Conservation (phyloP, 306 rosid species). For the Trichosanthes truncata region DNA sequence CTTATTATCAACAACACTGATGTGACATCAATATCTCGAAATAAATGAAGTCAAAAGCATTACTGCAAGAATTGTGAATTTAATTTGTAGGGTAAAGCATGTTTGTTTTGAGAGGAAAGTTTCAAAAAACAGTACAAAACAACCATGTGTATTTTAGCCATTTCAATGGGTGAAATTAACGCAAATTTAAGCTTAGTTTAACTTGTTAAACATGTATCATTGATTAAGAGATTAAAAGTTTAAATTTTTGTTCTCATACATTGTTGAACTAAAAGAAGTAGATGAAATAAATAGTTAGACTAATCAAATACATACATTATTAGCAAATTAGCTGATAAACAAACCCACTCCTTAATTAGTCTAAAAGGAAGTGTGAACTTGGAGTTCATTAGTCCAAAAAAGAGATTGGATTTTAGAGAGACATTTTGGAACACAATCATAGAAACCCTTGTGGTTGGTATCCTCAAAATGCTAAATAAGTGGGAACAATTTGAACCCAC, state of each 20-base stretch:
- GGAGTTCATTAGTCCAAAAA: neutral
- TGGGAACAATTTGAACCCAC: neutral
- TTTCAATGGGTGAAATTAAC: too few relatives aligned
- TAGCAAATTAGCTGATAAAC: neutral
- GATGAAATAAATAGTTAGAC: too few relatives aligned
- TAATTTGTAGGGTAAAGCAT: neutral
- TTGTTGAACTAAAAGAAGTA: too few relatives aligned
- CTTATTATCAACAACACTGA: neutral
- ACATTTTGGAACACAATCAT: neutral
- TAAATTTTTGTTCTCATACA: too few relatives aligned
- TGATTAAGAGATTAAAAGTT: too few relatives aligned
- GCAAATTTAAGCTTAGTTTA: too few relatives aligned
- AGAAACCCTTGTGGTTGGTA: neutral
- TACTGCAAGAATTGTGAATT: neutral
- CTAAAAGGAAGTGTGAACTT: neutral
- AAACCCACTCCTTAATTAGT: neutral
- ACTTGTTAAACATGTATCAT: too few relatives aligned
- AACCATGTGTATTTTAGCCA: neutral
- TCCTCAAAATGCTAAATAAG: neutral
- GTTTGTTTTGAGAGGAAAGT: neutral
- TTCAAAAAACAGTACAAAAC: neutral
- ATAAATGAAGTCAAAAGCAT: slow-evolving; percentile 6
- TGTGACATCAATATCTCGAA: neutral
- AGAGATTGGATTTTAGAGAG: neutral
- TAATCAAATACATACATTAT: neutral